These are phyloP conservation scores for Candida nemodendra DNA, from an alignment of 805 yeast species.

Conservation along the genomic window DNA sequence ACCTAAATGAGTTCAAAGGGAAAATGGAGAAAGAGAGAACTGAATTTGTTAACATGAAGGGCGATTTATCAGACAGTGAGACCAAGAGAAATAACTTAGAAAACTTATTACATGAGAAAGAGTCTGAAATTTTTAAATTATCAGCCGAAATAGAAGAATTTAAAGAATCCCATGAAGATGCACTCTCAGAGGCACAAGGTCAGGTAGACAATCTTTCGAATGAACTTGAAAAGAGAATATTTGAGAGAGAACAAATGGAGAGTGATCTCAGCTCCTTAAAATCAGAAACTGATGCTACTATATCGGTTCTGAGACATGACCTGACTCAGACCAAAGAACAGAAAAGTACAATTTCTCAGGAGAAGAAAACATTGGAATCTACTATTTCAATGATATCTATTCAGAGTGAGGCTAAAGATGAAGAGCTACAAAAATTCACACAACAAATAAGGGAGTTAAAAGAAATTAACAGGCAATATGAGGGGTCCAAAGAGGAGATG, in stretches of 20 bases:
- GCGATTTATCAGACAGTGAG: slow-evolving; percentile 1
- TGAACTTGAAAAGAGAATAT: neutral
- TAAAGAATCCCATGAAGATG: neutral
- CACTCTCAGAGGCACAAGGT: neutral
- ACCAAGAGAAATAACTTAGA: neutral
- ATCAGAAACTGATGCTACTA: slow-evolving; percentile 22
- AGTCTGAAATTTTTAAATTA: neutral
- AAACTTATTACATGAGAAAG: slow-evolving; percentile 1
- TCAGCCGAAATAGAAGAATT: neutral
- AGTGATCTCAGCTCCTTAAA: slow-evolving; percentile 7
- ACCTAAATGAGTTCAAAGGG: neutral
- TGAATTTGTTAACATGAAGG: neutral
- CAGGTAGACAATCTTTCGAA: neutral
- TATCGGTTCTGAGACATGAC: slow-evolving; percentile 27
- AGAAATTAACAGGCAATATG: neutral
- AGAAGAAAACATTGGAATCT: slow-evolving; percentile 33
- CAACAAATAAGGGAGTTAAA: slow-evolving; percentile 4
- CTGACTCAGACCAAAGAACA: slow-evolving; percentile 25
- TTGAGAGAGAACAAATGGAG: slow-evolving; percentile 3
- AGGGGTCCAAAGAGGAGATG: slow-evolving; percentile 1
- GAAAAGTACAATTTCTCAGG: slow-evolving; percentile 28
- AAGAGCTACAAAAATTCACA: slow-evolving; percentile 12
- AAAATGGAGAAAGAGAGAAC: neutral
- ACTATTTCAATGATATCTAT: slow-evolving; percentile 34
- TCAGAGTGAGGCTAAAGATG: slow-evolving; percentile 28